Conservation (phyloP, 2,329 filamentous ascomycete genomes). For the Fusarium chaquense region DNA sequence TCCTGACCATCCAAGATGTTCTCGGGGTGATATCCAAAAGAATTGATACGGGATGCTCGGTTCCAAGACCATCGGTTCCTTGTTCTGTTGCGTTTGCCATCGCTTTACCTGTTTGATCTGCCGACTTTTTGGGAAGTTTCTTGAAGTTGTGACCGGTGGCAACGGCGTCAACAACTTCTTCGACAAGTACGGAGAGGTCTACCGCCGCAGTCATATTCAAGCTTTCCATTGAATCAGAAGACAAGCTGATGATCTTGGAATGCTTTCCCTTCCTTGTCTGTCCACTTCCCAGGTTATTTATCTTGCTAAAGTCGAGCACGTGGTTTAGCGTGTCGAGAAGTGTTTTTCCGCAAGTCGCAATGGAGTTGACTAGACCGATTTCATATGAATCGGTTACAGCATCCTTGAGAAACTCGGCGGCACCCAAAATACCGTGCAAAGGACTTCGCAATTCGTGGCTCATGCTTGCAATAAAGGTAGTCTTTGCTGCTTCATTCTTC, state of each 20-base stretch:
- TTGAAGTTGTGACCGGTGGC: constrained; percentile 56
- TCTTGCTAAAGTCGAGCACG: constrained; percentile 59
- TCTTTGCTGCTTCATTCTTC: constrained; percentile 65
- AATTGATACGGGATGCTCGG: constrained; percentile 56
- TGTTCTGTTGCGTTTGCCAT: neutral
- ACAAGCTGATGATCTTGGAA: constrained; percentile 37
- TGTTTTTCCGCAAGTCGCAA: constrained; percentile 61
- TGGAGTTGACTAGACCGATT: constrained; percentile 58
- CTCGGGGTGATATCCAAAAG: constrained; percentile 62
- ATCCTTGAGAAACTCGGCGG: constrained; percentile 62
- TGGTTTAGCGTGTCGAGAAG: constrained; percentile 64
- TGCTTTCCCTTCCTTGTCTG: constrained; percentile 41
- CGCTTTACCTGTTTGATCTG: constrained; percentile 13
- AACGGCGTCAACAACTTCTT: constrained; percentile 57
- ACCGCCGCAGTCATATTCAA: constrained; percentile 50
- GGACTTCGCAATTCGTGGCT: constrained; percentile 69
- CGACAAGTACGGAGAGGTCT: constrained; percentile 51
- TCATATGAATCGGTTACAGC: constrained; percentile 55
- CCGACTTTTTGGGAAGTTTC: constrained; percentile 20
- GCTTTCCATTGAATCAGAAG: constrained; percentile 50
- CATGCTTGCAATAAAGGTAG: constrained; percentile 69
- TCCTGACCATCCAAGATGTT: constrained; percentile 63
- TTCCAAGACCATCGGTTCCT: constrained; percentile 24
- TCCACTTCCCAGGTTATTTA: constrained; percentile 52
- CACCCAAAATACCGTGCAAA: constrained; percentile 68